Percentiles rank a stretch among this genome's conserved stretches.
These are phyloP conservation scores for Hyaloperonospora arabidopsidis DNA, from an alignment of 352 stramenopile species.

Conservation along the genomic window DNA sequence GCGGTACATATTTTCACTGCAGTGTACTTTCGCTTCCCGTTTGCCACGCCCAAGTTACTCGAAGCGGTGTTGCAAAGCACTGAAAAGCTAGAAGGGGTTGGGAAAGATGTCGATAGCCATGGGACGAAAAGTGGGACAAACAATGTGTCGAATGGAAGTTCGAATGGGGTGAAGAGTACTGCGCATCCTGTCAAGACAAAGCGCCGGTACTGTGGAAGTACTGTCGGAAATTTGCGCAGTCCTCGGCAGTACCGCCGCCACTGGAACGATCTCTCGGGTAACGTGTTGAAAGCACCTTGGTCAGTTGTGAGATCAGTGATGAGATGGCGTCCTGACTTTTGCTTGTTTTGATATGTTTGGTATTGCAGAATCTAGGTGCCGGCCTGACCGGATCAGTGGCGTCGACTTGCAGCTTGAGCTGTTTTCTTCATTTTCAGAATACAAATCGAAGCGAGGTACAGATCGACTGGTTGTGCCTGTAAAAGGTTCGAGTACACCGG, in stretches of 20 bases:
- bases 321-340: not conserved
- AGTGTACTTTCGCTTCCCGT: conserved; percentile 67
- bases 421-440: conserved; percentile 40
- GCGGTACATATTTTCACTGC: conserved; percentile 58
- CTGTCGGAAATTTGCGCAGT: conserved; percentile 35
- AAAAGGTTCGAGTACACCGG: conserved; percentile 19
- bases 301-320: not conserved
- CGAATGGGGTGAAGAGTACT: conserved; percentile 13
- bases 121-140: conserved; percentile 3
- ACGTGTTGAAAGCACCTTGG: not conserved
- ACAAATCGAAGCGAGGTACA: conserved; percentile 40
- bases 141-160: conserved; percentile 12
- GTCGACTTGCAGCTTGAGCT: conserved; percentile 41
- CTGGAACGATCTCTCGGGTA: conserved; percentile 58
- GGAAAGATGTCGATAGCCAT: conserved; percentile 3
- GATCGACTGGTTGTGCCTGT: conserved; percentile 27
- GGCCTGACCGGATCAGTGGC: conserved; percentile 34
- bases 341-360: not conserved
- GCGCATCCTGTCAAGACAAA: conserved; percentile 15
- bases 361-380: conserved; percentile 27
- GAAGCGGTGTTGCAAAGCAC: conserved; percentile 50
- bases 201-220: conserved; percentile 14
- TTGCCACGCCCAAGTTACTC: conserved; percentile 35
- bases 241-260: conserved; percentile 41
- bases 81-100: conserved; percentile 36